Conservation (phyloP, 2,329 filamentous ascomycete genomes). For the Exophiala xenobiotica region DNA sequence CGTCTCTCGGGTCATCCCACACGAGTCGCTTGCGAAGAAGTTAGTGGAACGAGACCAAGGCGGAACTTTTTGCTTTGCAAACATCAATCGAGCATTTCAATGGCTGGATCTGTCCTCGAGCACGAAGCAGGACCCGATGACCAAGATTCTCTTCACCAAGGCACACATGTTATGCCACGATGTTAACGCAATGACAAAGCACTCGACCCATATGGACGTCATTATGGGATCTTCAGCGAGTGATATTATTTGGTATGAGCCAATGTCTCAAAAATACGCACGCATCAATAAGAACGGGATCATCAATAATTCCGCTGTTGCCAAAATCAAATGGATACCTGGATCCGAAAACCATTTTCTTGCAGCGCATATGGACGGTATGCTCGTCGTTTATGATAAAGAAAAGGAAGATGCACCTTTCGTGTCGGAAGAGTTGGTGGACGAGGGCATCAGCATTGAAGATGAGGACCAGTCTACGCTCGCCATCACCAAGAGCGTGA, state of each 20-base stretch:
- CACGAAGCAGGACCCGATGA: conserved; percentile 76
- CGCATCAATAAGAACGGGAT: conserved; percentile 95
- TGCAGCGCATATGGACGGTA: conserved; percentile 87
- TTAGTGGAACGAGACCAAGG: conserved; percentile 74
- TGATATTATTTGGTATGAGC: conserved; percentile 98
- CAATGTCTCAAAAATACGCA: conserved; percentile 91
- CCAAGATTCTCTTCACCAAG: conserved; percentile 95
- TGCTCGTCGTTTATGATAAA: conserved; percentile 92
- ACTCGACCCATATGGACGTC: conserved; percentile 76
- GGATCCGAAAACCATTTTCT: conserved; percentile 91
- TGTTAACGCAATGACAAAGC: conserved; percentile 80
- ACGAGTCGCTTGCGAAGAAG: conserved; percentile 76
- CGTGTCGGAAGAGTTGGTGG: conserved; percentile 62
- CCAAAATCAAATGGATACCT: conserved; percentile 88
- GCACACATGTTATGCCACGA: conserved; percentile 94
- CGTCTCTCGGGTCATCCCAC: conserved; percentile 91
- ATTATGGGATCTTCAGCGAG: conserved; percentile 95
- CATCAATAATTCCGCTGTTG: conserved; percentile 82
- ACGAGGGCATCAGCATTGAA: conserved; percentile 35
- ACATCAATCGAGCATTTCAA: conserved; percentile 92
- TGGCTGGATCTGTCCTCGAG: conserved; percentile 85
- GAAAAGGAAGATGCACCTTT: conserved; percentile 89
- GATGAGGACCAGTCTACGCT: conserved; percentile 49
- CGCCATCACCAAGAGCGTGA: conserved; percentile 83
- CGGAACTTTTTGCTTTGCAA: conserved; percentile 87